Evolutionary conservation across 2,329 filamentous ascomycete genomes (phyloP), one percentile per base, ranked within the genome.

Genomic region (Arthrinium puccinioides): DNA sequence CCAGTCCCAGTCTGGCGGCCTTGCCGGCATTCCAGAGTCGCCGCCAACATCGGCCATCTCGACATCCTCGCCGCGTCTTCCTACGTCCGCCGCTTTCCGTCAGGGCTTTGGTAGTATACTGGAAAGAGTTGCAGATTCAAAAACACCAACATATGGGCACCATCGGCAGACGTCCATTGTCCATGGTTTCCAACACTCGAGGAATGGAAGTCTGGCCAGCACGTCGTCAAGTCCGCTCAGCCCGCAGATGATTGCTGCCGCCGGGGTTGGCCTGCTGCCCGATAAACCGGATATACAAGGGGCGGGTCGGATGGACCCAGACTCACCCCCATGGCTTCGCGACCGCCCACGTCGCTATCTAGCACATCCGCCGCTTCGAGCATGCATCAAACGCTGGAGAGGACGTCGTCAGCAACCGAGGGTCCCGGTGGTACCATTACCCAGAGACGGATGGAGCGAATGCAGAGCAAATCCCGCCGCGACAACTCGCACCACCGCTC

Each of bases 91-190:
- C 21, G 28, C 26, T 20, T 59, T 65, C 39, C 66, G 70, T 43
- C 54, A 60, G 20, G 61, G 52, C 27, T 50, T 68, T 19, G 63
- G 58, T 39, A 60, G 59, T 21, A 57, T 69, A 35, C 59, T 70
- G 41, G 74, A 77, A 49, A 68, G 73, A 47, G 55, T 67, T n/a
- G 60, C 70, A 42, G 76, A 80, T 47, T 68, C 65, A 32, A 80
- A 79, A 54, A 61, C 62, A 29, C 64, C 62, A 21, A 54, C 67
- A 18, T 80, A 97, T 69, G 87, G 86, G 42, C 89, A 98, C 60
- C 88, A 97, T 63, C 82, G 92, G 38, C 88, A 98, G 66, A 94
- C 90, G 1, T 97, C 90, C 33, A 96, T 97, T 51, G 89, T 97
- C 40, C 87, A 97, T 77, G 90, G 92, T 53, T 82, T 94, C 49